Conservation (phyloP, 371 early-diverging fungal species). For the Mucor lusitanicus region DNA sequence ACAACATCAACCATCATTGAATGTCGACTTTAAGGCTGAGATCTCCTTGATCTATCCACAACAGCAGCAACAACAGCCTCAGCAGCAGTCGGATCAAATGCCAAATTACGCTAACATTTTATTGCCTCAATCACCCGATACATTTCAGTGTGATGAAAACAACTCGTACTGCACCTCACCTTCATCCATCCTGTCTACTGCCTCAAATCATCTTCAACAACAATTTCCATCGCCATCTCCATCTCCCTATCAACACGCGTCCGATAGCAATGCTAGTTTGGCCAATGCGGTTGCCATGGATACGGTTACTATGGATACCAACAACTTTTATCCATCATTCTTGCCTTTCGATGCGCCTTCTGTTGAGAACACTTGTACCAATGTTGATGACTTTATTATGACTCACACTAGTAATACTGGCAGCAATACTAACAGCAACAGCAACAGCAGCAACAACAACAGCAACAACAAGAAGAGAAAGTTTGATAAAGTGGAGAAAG, state of each 20-base stretch:
- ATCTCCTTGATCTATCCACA: background rate
- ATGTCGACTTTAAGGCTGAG: background rate
- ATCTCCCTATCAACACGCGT: slow-evolving; percentile 19
- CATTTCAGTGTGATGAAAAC: slow-evolving; percentile 1
- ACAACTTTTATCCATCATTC: background rate
- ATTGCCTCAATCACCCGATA: slow-evolving; percentile 6
- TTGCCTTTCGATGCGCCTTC: background rate
- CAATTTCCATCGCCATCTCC: slow-evolving; percentile 32
- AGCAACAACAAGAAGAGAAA: background rate
- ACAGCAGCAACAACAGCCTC: background rate
- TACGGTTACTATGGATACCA: background rate
- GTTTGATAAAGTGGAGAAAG: background rate
- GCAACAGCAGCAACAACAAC: background rate
- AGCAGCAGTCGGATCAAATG: background rate
- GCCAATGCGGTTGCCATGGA: background rate
- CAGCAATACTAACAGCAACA: background rate
- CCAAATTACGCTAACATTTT: background rate
- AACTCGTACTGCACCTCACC: slow-evolving; percentile 8
- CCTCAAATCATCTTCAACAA: background rate
- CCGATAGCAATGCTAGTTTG: background rate
- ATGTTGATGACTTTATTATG: background rate
- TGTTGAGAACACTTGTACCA: background rate
- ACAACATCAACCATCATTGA: background rate
- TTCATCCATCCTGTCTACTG: slow-evolving; percentile 5
- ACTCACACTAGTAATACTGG: background rate